Evolutionary conservation across 441 rosid species (phyloP), one percentile per base, ranked within the genome.

Genomic region (Pelargonium australe): DNA sequence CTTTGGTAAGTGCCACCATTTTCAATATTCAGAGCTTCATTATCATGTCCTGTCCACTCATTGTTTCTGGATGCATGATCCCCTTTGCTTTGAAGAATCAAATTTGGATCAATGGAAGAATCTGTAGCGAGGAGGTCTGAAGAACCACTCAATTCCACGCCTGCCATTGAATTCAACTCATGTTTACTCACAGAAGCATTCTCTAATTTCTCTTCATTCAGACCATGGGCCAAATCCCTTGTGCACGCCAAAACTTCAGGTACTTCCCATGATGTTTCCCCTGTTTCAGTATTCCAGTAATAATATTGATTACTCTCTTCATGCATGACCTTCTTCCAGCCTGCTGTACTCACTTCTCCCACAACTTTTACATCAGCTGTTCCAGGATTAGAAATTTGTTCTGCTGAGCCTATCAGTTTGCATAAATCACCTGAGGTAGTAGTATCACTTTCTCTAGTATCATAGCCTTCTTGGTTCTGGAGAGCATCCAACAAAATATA

Each of bases 181-280:
- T 72, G 69, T 20, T 73, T n/a, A 68, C 68, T 80, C 76, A 68
- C 64, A 37, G 75, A 68, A 67, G 68, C 76, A 71, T 75, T 44
- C 73, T 74, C 84, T 64, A 69, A 60, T 70, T 77, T 76, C 67
- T 76, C 86, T 66, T 76, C 63, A 53, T 69, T 75, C 73, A 72
- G 70, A 73, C 81, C 75, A 41, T 74, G 68, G 68, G 66, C 66
- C 16, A 69, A 74, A 65, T 75, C 64, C 20, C 80, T 78, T 68
- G 78, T 70, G 73, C 80, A 86, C 65, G 78, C 77, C 66, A 84
- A 81, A 72, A 69, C 81, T 34, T 68, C 82, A 64, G 98, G 99
- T 69, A 85, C 73, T 70, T 90, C 97, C 99, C 99, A 95, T 12
- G 97, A 90, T 47, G 99, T 95, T 85, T 95, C 96, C 70, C 99